Base-by-base conservation (phyloP, 495 filamentous ascomycete genomes). In the Achaetomiella virescens region DNA sequence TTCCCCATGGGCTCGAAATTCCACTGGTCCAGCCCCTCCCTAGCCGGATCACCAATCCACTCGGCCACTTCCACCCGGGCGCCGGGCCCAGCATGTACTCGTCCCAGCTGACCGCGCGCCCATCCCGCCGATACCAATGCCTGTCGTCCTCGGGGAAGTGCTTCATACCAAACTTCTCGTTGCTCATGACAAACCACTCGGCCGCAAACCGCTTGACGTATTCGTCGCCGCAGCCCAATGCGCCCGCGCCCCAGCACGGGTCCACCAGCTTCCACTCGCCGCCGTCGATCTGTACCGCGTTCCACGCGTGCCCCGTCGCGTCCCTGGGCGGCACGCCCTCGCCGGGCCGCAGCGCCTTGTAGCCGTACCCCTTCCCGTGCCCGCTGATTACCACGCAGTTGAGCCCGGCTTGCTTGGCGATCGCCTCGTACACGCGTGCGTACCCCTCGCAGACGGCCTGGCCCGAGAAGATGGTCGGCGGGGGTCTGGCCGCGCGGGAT, bases 191-290 rank as follows among this genome's bases (percentile, higher is more conserved):
- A 70, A 98, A 98, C 63, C 78, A 72, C 9, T 73, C 64, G 1
- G 91, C 80, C 2, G 75, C 78, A 66, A 96, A 93, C n/a, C 65
- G 58, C 58, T 85, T 79, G 33, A 72, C 72, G 70, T 93, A 97
- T 70, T 61, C 70, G 57, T 60, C 59, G 47, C 43, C 52, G 35
- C 61, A 68, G 42, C 40, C 80, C 70, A 66, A 71, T 45, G 58
- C 86, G 66, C 93, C 93, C 0, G 92, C 90, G 37, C 93, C 93
- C 93, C 93, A 98, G 67, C 93, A 97, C 3, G 84, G 58, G 62
- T 98, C 93, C 37, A 97, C 76, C 4, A 97, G 77, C 69, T 97
- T 96, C 92, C 92, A 98, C 56, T 85, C 81, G 2, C 86, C 86
- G 38, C 83, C 78, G 57, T 95, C 91, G 52, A 97, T 90, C 44